Evolutionary conservation across 1,284 basidiomycete genomes (phyloP).

Genomic region (Phellopilus nigrolimitatus): DNA sequence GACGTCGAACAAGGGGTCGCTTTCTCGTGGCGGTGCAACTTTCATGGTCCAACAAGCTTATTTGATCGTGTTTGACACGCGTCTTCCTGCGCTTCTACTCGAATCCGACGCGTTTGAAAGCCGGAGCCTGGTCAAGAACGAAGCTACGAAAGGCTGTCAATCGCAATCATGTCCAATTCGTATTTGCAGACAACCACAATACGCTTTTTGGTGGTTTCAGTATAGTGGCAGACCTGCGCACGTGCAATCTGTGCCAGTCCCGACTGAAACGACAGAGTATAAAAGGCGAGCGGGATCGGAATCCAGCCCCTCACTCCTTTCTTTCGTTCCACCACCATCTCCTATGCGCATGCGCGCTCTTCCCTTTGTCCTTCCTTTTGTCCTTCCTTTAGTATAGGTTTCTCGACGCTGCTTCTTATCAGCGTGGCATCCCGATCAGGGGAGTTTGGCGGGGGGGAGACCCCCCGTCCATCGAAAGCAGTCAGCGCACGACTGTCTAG

Average conservation of each 20-base stretch:
- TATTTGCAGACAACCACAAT: background rate
- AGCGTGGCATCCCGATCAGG: background rate
- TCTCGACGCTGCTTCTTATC: slow-evolving; percentile 1
- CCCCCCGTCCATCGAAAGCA: background rate
- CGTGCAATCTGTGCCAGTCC: background rate
- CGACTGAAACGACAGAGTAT: background rate
- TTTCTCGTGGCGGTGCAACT: background rate
- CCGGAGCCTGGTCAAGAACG: too few relatives aligned
- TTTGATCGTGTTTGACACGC: background rate
- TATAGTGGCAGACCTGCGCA: too few relatives aligned
- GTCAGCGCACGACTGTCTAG: background rate
- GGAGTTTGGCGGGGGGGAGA: background rate
- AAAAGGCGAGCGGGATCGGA: background rate
- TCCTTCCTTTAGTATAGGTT: background rate
- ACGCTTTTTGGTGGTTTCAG: too few relatives aligned
- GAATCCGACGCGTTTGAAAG: background rate
- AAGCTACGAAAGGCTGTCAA: too few relatives aligned
- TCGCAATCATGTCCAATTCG: background rate
- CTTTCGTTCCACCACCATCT: background rate
- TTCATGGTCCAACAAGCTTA: background rate
- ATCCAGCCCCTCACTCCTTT: background rate
- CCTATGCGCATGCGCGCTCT: background rate
- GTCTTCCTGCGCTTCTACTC: background rate
- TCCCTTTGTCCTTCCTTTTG: background rate
- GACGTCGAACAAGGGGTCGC: too few relatives aligned